Evolutionary conservation across 2,329 filamentous ascomycete species (phyloP).

Genomic region (Colletotrichum sublineola): DNA sequence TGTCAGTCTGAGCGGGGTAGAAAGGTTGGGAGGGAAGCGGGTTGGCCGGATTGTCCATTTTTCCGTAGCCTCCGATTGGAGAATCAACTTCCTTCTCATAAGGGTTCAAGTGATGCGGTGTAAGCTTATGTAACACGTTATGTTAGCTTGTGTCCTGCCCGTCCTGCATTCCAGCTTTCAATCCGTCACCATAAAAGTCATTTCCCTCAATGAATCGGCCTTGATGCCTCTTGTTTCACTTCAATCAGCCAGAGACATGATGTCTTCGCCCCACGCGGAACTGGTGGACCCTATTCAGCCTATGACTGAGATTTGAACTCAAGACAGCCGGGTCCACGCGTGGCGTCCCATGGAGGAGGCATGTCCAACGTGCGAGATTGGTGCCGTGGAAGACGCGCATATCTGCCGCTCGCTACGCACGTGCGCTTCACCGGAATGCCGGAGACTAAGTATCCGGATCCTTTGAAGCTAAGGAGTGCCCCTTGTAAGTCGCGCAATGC

Average conservation of each 20-base stretch:
- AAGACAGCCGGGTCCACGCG: background rate
- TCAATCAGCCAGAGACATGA: background rate
- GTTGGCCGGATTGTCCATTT: no score
- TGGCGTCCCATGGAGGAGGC: background rate
- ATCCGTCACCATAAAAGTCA: background rate
- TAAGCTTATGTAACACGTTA: background rate
- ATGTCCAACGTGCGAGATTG: background rate
- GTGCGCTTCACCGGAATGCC: conserved; percentile 1
- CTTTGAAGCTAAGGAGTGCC: background rate
- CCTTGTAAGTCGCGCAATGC: background rate
- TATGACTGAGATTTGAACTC: background rate
- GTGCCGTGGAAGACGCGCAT: background rate
- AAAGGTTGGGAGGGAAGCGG: no score
- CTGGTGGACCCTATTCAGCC: background rate
- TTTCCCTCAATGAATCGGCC: background rate
- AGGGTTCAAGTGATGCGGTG: no score
- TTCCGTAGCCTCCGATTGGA: no score
- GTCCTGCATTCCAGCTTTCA: background rate
- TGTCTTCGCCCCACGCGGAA: background rate
- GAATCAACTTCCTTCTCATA: no score
- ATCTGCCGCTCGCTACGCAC: background rate
- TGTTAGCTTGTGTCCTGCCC: background rate
- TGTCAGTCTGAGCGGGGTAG: no score
- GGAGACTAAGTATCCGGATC: background rate
- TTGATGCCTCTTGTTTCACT: background rate